Evolutionary conservation across 2,329 filamentous ascomycete species (phyloP).

Genomic region (Emergomyces africanus): DNA sequence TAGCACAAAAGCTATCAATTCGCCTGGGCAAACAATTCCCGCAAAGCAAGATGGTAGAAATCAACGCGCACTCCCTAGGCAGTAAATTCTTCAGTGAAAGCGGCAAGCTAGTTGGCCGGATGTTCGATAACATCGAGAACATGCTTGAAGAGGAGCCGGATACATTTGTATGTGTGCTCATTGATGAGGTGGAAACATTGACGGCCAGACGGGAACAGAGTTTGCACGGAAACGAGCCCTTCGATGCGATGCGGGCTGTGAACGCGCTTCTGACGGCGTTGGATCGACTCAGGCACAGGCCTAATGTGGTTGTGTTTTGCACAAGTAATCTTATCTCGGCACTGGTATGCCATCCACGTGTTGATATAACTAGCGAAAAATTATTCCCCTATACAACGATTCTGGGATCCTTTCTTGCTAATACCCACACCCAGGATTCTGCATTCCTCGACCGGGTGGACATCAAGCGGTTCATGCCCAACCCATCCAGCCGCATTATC

Average conservation of each 20-base stretch:
- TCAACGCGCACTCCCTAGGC: conserved; percentile 35
- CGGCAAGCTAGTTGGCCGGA: conserved; percentile 30
- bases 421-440: conserved; percentile 20
- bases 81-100: conserved; percentile 39
- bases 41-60: conserved; percentile 30
- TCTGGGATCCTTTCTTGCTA: neutral
- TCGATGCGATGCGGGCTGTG: conserved; percentile 36
- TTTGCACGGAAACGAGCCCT: conserved; percentile 29
- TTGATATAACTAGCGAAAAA: neutral
- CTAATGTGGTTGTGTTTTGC: conserved; percentile 38
- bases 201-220: conserved; percentile 33
- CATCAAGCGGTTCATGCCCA: conserved; percentile 33
- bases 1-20: conserved; percentile 39
- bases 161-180: conserved; percentile 33
- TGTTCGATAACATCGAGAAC: conserved; percentile 31
- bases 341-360: conserved; percentile 19
- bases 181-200: conserved; percentile 40
- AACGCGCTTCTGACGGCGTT: conserved; percentile 39
- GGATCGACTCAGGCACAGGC: conserved; percentile 29
- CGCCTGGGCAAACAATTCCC: conserved; percentile 31
- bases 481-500: conserved; percentile 26
- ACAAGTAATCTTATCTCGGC: conserved; percentile 37
- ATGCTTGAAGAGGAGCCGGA: conserved; percentile 26
- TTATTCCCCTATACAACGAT: neutral
- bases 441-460: conserved; percentile 40